Evolutionary conservation across 2,329 filamentous ascomycete genomes (phyloP).

Genomic region (Dendryphion nanum): DNA sequence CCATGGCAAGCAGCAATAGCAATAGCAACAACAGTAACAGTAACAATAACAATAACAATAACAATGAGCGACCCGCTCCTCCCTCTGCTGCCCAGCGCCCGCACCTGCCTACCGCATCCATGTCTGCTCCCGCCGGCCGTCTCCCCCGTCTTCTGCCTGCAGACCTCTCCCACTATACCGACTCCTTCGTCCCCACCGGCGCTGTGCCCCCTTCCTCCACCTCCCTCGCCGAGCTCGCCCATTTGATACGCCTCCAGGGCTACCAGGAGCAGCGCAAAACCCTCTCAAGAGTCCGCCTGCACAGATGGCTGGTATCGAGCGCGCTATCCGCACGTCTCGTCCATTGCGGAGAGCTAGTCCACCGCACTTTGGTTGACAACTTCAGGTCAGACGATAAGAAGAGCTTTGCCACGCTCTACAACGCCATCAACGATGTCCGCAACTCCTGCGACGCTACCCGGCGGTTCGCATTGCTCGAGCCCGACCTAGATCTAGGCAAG

Average conservation of each 20-base stretch:
- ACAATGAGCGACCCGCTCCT: slow-evolving; percentile 18
- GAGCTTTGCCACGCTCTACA: slow-evolving; percentile 70
- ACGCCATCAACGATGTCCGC: slow-evolving; percentile 75
- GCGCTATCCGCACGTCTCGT: slow-evolving; percentile 72
- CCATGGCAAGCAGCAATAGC: too few species aligned
- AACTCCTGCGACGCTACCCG: slow-evolving; percentile 72
- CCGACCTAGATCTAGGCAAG: slow-evolving; percentile 62
- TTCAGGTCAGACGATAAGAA: slow-evolving; percentile 79
- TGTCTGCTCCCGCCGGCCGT: slow-evolving; percentile 46
- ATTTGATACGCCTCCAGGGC: slow-evolving; percentile 72
- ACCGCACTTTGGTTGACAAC: slow-evolving; percentile 73
- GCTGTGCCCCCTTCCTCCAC: slow-evolving; percentile 61
- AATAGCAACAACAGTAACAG: not conserved
- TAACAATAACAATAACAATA: slow-evolving; percentile 1
- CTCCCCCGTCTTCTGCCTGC: slow-evolving; percentile 59
- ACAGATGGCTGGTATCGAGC: slow-evolving; percentile 71
- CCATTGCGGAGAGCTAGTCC: slow-evolving; percentile 70
- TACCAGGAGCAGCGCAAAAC: slow-evolving; percentile 80
- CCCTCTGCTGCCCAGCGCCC: slow-evolving; percentile 24
- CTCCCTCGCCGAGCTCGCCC: slow-evolving; percentile 73
- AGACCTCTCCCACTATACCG: slow-evolving; percentile 66
- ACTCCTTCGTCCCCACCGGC: slow-evolving; percentile 56
- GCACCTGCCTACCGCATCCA: slow-evolving; percentile 38
- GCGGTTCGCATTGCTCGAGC: slow-evolving; percentile 69
- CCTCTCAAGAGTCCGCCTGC: slow-evolving; percentile 70